Evolutionary conservation across 2,329 filamentous ascomycete genomes (phyloP).

Genomic region (Lomentospora prolificans): DNA sequence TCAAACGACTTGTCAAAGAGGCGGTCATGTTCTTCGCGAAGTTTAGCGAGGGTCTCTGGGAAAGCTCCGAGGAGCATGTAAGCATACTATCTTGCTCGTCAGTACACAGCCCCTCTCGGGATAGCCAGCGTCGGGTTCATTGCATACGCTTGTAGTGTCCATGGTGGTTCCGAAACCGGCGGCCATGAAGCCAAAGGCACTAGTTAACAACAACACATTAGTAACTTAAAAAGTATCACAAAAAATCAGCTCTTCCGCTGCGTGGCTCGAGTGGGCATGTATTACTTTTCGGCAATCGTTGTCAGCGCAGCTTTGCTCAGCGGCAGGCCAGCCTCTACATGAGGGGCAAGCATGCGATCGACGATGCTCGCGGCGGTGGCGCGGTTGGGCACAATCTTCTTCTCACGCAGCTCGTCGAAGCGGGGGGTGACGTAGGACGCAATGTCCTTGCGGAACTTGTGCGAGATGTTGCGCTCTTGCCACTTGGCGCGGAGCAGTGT

Average conservation of each 20-base stretch:
- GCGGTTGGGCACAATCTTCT: slow-evolving; percentile 12
- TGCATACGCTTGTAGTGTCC: slow-evolving; percentile 13
- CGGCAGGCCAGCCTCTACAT: slow-evolving; percentile 7
- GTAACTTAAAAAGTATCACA: too few relatives aligned
- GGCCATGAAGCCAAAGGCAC: slow-evolving; percentile 17
- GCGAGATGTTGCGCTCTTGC: background rate
- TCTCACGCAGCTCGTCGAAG: slow-evolving; percentile 11
- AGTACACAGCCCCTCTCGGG: background rate
- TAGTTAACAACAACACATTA: too few relatives aligned
- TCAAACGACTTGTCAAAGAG: slow-evolving; percentile 19
- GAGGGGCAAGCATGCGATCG: slow-evolving; percentile 16
- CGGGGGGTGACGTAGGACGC: slow-evolving; percentile 8
- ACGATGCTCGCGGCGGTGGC: slow-evolving; percentile 14
- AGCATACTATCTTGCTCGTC: slow-evolving; percentile 8
- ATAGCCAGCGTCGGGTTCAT: background rate
- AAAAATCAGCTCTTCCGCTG: too few relatives aligned
- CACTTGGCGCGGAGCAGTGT: background rate
- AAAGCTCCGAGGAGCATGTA: slow-evolving; percentile 15
- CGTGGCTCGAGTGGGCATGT: too few relatives aligned
- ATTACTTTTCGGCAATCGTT: background rate
- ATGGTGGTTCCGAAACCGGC: slow-evolving; percentile 19
- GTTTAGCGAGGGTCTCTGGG: slow-evolving; percentile 14
- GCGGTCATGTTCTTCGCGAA: slow-evolving; percentile 20
- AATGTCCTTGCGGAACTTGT: slow-evolving; percentile 7
- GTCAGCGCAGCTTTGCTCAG: background rate